Percentiles rank a stretch among this genome's conserved stretches.
Evolutionary conservation across 1,284 basidiomycete genomes (phyloP).

Genomic region (Ganoderma boninense): DNA sequence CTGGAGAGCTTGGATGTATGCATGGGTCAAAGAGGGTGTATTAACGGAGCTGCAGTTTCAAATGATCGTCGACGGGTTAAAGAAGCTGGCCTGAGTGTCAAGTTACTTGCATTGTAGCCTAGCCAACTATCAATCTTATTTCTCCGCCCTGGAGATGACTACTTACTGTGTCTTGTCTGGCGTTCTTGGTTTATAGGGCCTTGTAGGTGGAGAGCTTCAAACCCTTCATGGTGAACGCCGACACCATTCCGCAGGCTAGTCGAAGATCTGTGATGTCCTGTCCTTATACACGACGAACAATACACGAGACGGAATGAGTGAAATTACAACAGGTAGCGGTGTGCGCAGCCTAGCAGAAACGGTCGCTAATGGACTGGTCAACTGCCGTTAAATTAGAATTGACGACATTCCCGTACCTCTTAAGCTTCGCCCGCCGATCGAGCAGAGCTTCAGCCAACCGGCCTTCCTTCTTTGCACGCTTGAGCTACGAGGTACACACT

Average conservation of each 20-base stretch:
- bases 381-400: neutral
- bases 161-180: neutral
- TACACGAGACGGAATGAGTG: neutral
- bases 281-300: neutral
- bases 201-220: neutral
- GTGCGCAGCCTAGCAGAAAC: constrained; percentile 15
- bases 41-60: constrained; percentile 29
- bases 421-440: constrained; percentile 89
- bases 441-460: constrained; percentile 88
- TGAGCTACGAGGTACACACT: constrained; percentile 58
- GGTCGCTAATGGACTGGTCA: constrained; percentile 11
- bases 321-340: neutral
- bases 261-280: neutral
- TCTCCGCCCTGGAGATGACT: neutral
- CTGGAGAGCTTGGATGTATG: constrained; percentile 24
- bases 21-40: constrained; percentile 23
- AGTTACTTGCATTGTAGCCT: neutral
- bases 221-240: no score
- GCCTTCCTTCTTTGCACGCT: constrained; percentile 88
- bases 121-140: neutral
- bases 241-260: neutral
- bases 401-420: constrained; percentile 70
- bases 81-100: neutral
- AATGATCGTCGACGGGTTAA: constrained; percentile 23
- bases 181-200: neutral